These are phyloP conservation scores for Eucalyptus tenuipes DNA, from an alignment of 345 rosid species.

Conservation along the genomic window DNA sequence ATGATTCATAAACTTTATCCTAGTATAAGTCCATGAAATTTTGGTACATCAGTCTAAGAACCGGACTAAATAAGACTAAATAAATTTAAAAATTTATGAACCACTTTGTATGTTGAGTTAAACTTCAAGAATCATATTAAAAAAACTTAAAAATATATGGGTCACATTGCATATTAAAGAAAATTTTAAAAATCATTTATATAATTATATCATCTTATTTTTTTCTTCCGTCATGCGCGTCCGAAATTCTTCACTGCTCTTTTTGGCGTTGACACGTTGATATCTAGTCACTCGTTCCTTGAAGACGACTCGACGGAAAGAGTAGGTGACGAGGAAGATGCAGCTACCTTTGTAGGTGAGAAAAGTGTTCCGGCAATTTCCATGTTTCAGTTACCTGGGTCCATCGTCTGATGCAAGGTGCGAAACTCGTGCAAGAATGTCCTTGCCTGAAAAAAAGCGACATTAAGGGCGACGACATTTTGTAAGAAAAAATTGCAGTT, in stretches of 20 bases:
- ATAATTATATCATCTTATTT: not conserved
- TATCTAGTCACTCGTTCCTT: not conserved
- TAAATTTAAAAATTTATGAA: too few relatives aligned
- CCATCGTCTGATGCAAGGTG: not conserved
- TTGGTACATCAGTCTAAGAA: too few relatives aligned
- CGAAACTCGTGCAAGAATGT: not conserved
- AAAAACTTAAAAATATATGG: too few relatives aligned
- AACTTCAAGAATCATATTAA: accelerated
- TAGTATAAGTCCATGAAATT: too few relatives aligned
- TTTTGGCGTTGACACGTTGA: not conserved
- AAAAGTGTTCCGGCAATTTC: not conserved
- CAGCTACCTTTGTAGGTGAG: not conserved
- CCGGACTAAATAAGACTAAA: too few relatives aligned
- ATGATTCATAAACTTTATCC: too few relatives aligned
- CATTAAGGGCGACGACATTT: not conserved
- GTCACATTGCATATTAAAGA: accelerated
- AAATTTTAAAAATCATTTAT: too few relatives aligned
- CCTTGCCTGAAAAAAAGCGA: not conserved
- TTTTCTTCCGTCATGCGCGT: not conserved
- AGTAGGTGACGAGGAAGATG: not conserved
- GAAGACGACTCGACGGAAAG: not conserved
- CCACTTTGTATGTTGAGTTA: too few relatives aligned
- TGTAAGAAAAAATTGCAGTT: not conserved
- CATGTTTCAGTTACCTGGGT: not conserved
- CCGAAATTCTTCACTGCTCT: not conserved